Evolutionary conservation across 441 rosid species (phyloP).

Genomic region (Eutrema salsugineum): DNA sequence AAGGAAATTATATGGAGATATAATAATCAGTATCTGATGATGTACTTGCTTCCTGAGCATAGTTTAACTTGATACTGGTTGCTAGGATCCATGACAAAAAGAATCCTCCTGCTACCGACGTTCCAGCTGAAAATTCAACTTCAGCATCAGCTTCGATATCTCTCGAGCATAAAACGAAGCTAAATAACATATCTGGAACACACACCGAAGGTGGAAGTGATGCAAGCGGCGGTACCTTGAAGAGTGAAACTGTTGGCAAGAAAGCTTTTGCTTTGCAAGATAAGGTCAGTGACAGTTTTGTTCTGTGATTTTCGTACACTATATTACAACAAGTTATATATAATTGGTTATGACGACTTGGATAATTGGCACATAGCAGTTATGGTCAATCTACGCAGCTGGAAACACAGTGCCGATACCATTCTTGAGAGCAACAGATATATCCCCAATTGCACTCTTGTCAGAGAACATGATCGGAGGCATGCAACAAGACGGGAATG

Average conservation of each 20-base stretch:
- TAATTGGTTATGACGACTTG: not conserved
- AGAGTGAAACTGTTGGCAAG: constrained; percentile 72
- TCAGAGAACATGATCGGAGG: constrained; percentile 86
- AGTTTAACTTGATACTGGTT: constrained; percentile 14
- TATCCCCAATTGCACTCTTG: constrained; percentile 96
- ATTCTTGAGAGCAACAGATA: constrained; percentile 95
- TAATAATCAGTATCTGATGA: not conserved
- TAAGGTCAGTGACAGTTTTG: constrained; percentile 56
- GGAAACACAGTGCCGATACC: constrained; percentile 99
- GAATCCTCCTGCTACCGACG: constrained; percentile 34
- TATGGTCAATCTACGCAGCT: constrained; percentile 97
- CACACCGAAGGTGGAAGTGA: constrained; percentile 45
- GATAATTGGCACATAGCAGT: constrained; percentile 45
- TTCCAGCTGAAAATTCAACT: constrained; percentile 37
- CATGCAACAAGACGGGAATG: constrained; percentile 47
- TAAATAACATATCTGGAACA: constrained; percentile 38
- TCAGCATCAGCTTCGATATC: constrained; percentile 35
- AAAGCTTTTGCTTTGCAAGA: constrained; percentile 94
- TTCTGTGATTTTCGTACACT: not conserved
- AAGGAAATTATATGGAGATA: not conserved
- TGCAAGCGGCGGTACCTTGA: constrained; percentile 39
- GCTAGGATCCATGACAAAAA: constrained; percentile 45
- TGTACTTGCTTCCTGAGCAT: not conserved
- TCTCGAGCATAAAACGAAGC: constrained; percentile 43
- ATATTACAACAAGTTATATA: too few relatives aligned